phyloP scores from a whole-genome alignment of 352 stramenopile genomes.

The Globisporangium parvum region DNA sequence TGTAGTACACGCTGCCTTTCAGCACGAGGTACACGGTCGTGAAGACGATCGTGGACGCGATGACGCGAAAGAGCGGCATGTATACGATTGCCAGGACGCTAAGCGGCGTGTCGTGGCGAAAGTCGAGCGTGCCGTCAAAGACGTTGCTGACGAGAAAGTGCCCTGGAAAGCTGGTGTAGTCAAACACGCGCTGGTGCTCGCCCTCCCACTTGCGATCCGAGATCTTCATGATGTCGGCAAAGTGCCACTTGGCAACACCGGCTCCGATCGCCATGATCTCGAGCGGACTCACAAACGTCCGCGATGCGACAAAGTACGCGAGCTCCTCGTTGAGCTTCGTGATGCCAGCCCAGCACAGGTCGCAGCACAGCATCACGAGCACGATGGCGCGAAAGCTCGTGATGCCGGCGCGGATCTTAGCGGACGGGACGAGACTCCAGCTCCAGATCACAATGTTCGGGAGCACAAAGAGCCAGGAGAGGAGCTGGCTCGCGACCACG shows the following conservation, averaged over 20 bases:
- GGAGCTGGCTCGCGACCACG: conserved; percentile 17
- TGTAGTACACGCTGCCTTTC: conserved; percentile 1
- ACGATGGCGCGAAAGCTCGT: conserved; percentile 27
- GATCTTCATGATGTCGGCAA: conserved; percentile 10
- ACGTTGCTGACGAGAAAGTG: conserved; percentile 13
- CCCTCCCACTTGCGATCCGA: conserved; percentile 15
- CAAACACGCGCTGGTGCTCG: conserved; percentile 19
- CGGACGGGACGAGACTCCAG: conserved; percentile 22
- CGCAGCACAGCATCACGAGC: conserved; percentile 22
- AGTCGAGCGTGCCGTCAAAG: conserved; percentile 18
- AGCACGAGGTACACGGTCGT: conserved; percentile 1
- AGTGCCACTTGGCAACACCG: conserved; percentile 5
- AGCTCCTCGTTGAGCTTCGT: conserved; percentile 28
- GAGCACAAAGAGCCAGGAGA: conserved; percentile 54
- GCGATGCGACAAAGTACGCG: conserved; percentile 24
- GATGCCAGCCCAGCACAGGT: conserved; percentile 22
- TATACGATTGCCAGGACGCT: conserved; percentile 17
- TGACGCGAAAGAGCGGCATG: conserved; percentile 10
- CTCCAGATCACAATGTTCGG: conserved; percentile 33
- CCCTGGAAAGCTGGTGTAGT: conserved; percentile 13
- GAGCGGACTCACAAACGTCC: conserved; percentile 18
- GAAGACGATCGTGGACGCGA: conserved; percentile 6
- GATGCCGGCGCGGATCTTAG: conserved; percentile 31
- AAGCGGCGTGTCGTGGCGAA: conserved; percentile 4
- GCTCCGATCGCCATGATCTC: conserved; percentile 21